Percentiles rank a stretch among this genome's conserved stretches.
Conservation (phyloP, 2,329 filamentous ascomycete species). For the Aphanoascus verrucosus region DNA sequence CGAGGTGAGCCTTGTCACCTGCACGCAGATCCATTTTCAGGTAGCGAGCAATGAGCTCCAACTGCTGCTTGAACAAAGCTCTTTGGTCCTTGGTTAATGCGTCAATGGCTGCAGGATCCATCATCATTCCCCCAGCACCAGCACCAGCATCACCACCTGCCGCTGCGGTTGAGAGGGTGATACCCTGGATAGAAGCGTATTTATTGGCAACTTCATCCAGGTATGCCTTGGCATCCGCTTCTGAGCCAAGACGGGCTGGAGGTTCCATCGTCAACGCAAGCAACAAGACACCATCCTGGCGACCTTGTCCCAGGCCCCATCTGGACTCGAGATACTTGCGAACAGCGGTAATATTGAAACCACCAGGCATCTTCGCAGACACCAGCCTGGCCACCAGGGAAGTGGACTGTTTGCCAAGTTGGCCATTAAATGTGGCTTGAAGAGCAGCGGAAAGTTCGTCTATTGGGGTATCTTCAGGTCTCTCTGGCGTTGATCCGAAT, state of each 20-base stretch:
- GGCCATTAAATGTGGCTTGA: constrained; percentile 98
- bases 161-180: constrained; percentile 64
- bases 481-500: constrained; percentile 95
- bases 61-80: constrained; percentile 93
- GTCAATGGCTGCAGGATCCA: constrained; percentile 95
- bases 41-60: constrained; percentile 89
- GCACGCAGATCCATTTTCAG: constrained; percentile 92
- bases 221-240: constrained; percentile 84
- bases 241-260: constrained; percentile 72
- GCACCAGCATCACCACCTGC: constrained; percentile 62
- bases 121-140: constrained; percentile 84
- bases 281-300: constrained; percentile 83
- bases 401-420: constrained; percentile 91
- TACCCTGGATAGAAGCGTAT: constrained; percentile 72
- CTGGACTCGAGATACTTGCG: constrained; percentile 90
- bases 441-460: constrained; percentile 92
- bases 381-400: constrained; percentile 89
- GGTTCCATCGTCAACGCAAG: constrained; percentile 91
- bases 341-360: constrained; percentile 95
- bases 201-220: constrained; percentile 81
- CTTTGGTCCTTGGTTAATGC: constrained; percentile 94
- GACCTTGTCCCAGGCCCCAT: constrained; percentile 76
- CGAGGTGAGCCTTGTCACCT: constrained; percentile 87
- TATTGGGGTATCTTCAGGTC: constrained; percentile 92
- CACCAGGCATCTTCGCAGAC: constrained; percentile 98